Percentiles rank a stretch among this genome's conserved stretches.
Evolutionary conservation across 2,329 filamentous ascomycete genomes (phyloP).

Genomic region (Fusarium sp.): DNA sequence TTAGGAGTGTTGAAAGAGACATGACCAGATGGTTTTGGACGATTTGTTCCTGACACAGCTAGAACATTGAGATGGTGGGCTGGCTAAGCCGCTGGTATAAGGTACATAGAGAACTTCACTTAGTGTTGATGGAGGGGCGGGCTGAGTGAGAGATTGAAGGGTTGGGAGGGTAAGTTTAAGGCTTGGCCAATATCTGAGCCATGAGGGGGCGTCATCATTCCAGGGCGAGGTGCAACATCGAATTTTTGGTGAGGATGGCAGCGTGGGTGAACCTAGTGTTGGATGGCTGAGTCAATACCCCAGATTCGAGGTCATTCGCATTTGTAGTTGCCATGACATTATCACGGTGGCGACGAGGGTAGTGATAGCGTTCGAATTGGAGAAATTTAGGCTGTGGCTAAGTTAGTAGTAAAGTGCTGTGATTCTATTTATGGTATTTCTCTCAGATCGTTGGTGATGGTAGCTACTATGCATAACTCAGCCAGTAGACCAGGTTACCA

Average conservation of each 20-base stretch:
- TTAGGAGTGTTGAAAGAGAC: neutral
- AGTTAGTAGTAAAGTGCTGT: neutral
- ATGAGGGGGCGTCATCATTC: slow-evolving; percentile 11
- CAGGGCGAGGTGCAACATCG: neutral
- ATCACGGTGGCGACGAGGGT: neutral
- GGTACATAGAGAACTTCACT: slow-evolving; percentile 7
- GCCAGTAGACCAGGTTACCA: neutral
- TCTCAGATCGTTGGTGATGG: neutral
- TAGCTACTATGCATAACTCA: neutral
- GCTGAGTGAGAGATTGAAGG: slow-evolving; percentile 5
- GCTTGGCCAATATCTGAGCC: slow-evolving; percentile 10
- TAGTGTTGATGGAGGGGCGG: slow-evolving; percentile 5
- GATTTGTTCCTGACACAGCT: slow-evolving; percentile 18
- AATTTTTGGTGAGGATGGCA: neutral
- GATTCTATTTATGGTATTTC: neutral
- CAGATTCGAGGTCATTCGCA: slow-evolving; percentile 3
- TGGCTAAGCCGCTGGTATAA: slow-evolving; percentile 16
- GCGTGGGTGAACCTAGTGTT: neutral
- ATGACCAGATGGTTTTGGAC: slow-evolving; percentile 2
- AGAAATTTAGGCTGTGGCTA: neutral
- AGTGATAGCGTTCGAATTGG: neutral
- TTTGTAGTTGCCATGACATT: neutral
- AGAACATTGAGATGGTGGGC: slow-evolving; percentile 20
- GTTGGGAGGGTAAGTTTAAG: slow-evolving; percentile 19
- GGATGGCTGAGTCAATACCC: neutral